Evolutionary conservation across 1,139 yeast species (phyloP).

Genomic region (Taiozyma sp.): DNA sequence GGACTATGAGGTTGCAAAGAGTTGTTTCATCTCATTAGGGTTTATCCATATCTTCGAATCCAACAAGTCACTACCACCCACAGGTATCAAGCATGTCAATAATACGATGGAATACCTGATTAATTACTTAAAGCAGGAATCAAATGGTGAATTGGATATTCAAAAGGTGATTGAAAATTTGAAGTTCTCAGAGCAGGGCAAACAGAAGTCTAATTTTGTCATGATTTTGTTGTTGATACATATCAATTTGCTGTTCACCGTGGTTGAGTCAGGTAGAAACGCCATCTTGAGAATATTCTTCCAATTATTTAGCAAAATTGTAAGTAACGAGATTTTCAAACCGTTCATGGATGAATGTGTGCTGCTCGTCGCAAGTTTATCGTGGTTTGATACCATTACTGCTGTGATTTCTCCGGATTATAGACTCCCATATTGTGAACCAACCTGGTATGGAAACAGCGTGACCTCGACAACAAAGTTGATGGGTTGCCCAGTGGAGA

Average conservation of each 20-base stretch:
- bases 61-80: conserved; percentile 41
- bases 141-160: conserved; percentile 24
- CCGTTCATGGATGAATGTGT: conserved; percentile 41
- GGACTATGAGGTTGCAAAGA: conserved; percentile 49
- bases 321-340: conserved; percentile 34
- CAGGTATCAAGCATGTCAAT: conserved; percentile 47
- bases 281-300: conserved; percentile 44
- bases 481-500: conserved; percentile 58
- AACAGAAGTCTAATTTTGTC: conserved; percentile 39
- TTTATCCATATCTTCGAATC: conserved; percentile 51
- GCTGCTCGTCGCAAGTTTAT: conserved; percentile 40
- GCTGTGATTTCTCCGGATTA: conserved; percentile 54
- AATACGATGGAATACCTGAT: conserved; percentile 48
- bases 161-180: conserved; percentile 29
- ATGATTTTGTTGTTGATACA: conserved; percentile 46
- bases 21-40: conserved; percentile 48
- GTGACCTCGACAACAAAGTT: conserved; percentile 42
- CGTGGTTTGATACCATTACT: conserved; percentile 54
- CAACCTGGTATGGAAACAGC: conserved; percentile 46
- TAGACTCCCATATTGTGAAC: conserved; percentile 45
- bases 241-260: conserved; percentile 47
- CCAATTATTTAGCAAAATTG: conserved; percentile 44
- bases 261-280: conserved; percentile 48
- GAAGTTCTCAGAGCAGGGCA: conserved; percentile 31
- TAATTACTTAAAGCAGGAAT: conserved; percentile 28